Evolutionary conservation across 331 rosid species (phyloP).

Genomic region (Saraca asoca): DNA sequence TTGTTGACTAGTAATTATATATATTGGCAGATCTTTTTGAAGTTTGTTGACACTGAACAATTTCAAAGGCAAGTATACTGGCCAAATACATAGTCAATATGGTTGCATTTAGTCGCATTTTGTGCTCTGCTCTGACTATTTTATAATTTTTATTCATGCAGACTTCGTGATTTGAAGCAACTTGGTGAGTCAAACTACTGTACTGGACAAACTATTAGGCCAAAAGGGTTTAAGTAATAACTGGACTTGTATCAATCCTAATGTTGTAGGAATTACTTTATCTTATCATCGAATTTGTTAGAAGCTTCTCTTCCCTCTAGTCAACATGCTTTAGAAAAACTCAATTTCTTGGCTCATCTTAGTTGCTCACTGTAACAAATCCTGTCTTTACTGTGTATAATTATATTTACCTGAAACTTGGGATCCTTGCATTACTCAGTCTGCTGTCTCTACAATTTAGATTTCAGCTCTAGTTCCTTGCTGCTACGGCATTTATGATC

Average conservation of each 20-base stretch:
- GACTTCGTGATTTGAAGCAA: conserved; percentile 77
- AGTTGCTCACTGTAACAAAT: too few species aligned
- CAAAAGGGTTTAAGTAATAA: neutral
- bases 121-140: neutral
- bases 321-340: too few species aligned
- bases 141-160: conserved; percentile 40
- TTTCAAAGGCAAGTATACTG: conserved; percentile 68
- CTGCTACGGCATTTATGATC: neutral
- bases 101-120: conserved; percentile 5
- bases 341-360: too few species aligned
- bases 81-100: conserved; percentile 1
- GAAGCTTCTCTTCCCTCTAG: neutral
- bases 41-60: conserved; percentile 71
- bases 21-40: conserved; percentile 50
- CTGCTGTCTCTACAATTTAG: too few species aligned
- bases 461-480: too few species aligned
- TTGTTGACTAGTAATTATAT: conserved; percentile 6
- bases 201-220: neutral
- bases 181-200: conserved; percentile 54
- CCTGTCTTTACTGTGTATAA: too few species aligned
- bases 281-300: neutral
- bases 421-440: too few species aligned
- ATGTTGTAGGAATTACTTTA: neutral
- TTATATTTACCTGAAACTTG: too few species aligned
- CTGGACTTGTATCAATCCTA: conserved; percentile 2